Percentiles rank a stretch among this genome's conserved stretches.
Evolutionary conservation across 441 rosid genomes (phyloP).

Genomic region (Monsonia emarginata): DNA sequence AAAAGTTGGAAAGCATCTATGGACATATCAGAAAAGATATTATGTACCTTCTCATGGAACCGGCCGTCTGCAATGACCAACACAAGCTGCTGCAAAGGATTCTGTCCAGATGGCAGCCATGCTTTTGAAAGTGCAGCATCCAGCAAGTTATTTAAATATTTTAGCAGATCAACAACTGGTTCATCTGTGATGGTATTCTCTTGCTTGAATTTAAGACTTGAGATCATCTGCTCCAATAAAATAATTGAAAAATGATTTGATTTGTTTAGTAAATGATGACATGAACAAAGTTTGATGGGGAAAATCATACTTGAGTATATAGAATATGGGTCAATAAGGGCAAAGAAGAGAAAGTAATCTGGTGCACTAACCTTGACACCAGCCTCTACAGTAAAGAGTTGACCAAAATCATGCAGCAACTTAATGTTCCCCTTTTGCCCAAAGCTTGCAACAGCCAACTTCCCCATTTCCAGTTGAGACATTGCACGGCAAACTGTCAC

Average conservation of each 20-base stretch:
- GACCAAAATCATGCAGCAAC: slow-evolving; percentile 79
- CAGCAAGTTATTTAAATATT: slow-evolving; percentile 52
- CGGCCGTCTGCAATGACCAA: slow-evolving; percentile 84
- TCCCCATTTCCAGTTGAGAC: slow-evolving; percentile 88
- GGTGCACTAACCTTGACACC: slow-evolving; percentile 58
- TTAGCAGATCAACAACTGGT: slow-evolving; percentile 70
- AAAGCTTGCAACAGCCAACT: slow-evolving; percentile 83
- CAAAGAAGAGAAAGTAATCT: neutral
- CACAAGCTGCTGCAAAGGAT: slow-evolving; percentile 91
- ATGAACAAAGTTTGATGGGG: no score
- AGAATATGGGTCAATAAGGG: neutral
- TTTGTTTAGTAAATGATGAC: neutral
- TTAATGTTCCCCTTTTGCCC: slow-evolving; percentile 74
- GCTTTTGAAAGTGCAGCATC: slow-evolving; percentile 57
- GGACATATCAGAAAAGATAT: neutral
- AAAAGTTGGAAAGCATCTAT: neutral
- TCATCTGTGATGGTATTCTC: slow-evolving; percentile 75
- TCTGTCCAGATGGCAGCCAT: slow-evolving; percentile 74
- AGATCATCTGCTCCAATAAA: slow-evolving; percentile 53
- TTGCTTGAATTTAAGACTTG: slow-evolving; percentile 73
- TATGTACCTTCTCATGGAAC: slow-evolving; percentile 70
- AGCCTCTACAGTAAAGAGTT: slow-evolving; percentile 69
- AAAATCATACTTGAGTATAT: neutral
- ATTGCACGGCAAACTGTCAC: slow-evolving; percentile 93
- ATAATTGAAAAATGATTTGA: slow-evolving; percentile 1